Percentiles rank a stretch among this genome's conserved stretches.
Conservation (phyloP, 1,139 yeast species). For the Nakaseomyces delphensis region DNA sequence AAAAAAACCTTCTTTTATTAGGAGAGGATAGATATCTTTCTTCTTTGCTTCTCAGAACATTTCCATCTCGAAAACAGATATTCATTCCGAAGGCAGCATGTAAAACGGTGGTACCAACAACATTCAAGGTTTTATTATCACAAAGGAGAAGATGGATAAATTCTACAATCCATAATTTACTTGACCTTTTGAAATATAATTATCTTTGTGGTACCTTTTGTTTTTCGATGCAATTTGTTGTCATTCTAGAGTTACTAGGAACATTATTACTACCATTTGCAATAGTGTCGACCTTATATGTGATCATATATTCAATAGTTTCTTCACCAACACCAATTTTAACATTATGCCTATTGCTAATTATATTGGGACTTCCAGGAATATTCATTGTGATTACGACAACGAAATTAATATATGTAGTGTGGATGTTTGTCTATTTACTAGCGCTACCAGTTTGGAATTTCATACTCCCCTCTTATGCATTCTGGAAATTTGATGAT, state of each 20-base stretch:
- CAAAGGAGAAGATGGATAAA: constrained; percentile 99
- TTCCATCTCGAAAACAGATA: constrained; percentile 86
- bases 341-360: constrained; percentile 68
- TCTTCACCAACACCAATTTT: constrained; percentile 72
- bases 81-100: constrained; percentile 94
- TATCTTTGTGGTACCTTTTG: constrained; percentile 97
- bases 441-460: constrained; percentile 91
- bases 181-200: constrained; percentile 80
- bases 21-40: constrained; percentile 93
- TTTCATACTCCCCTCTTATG: constrained; percentile 77
- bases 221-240: constrained; percentile 93
- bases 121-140: constrained; percentile 70
- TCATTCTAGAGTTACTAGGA: constrained; percentile 79
- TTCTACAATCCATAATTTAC: constrained; percentile 89
- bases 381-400: constrained; percentile 81
- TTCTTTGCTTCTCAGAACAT: constrained; percentile 82
- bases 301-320: constrained; percentile 64
- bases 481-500: constrained; percentile 96
- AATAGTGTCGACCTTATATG: constrained; percentile 75
- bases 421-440: constrained; percentile 78
- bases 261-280: constrained; percentile 92
- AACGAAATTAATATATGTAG: constrained; percentile 60
- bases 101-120: constrained; percentile 88
- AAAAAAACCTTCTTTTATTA: constrained; percentile 74
- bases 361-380: constrained; percentile 88